phyloP scores from a whole-genome alignment of 2,329 filamentous ascomycete species.

The Fusarium tjaetaba region DNA sequence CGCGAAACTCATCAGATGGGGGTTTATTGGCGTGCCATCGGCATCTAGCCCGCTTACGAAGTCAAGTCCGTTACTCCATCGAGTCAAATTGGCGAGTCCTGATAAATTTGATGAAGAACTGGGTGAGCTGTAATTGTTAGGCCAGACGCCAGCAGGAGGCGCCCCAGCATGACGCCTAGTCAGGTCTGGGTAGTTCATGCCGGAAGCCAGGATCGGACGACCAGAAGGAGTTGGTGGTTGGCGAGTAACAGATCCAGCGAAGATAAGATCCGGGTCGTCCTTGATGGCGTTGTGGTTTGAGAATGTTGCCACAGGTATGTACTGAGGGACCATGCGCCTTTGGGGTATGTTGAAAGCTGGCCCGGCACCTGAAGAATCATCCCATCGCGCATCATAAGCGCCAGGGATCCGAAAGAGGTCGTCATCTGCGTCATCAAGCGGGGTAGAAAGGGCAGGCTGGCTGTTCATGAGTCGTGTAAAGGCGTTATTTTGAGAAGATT shows the following conservation, averaged over 20 bases:
- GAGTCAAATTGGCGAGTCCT: constrained; percentile 50
- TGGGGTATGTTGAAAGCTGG: not conserved
- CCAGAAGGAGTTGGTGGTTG: constrained; percentile 1
- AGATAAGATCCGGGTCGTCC: constrained; percentile 12
- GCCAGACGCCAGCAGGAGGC: not conserved
- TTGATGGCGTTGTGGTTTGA: not conserved
- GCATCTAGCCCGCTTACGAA: constrained; percentile 49
- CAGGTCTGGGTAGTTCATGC: constrained; percentile 21
- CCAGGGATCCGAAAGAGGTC: constrained; percentile 26
- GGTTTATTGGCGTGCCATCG: constrained; percentile 50
- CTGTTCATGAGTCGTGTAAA: constrained; percentile 45
- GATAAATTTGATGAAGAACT: constrained; percentile 11
- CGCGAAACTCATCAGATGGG: constrained; percentile 48
- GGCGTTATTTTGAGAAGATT: constrained; percentile 32
- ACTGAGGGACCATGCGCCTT: not conserved
- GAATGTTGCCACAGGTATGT: not conserved
- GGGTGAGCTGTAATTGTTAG: not conserved
- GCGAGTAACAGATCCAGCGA: constrained; percentile 4
- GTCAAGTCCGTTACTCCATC: constrained; percentile 51
- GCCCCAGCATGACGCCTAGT: not conserved
- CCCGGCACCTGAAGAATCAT: constrained; percentile 8
- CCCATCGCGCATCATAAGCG: constrained; percentile 37
- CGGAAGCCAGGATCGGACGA: not conserved
- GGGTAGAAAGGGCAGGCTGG: constrained; percentile 34
- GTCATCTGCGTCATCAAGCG: not conserved